Evolutionary conservation across 805 yeast species (phyloP).

Genomic region (Teunomyces tritomae): DNA sequence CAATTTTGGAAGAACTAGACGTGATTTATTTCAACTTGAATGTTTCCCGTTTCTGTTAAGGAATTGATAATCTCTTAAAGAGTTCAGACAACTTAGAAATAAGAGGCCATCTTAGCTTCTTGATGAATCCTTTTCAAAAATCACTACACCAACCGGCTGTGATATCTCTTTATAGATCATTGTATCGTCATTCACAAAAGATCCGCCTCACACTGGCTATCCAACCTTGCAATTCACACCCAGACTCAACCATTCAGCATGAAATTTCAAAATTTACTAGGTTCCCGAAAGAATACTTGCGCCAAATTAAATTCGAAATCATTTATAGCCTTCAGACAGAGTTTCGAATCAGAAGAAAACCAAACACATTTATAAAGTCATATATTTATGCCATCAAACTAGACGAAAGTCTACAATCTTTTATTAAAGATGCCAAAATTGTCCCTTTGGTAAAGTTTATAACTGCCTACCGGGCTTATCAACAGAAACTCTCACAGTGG

Average conservation of each 20-base stretch:
- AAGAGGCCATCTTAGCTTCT: not conserved
- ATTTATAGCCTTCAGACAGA: constrained; percentile 4
- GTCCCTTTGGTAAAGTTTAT: not conserved
- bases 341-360: not conserved
- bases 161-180: not conserved
- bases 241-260: not conserved
- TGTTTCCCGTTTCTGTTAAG: too few relatives aligned
- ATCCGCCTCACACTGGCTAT: not conserved
- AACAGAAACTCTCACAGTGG: constrained; percentile 16
- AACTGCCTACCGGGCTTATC: constrained; percentile 2
- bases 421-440: not conserved
- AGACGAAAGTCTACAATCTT: constrained; percentile 1
- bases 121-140: not conserved
- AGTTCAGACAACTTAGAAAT: too few relatives aligned
- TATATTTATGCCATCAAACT: not conserved
- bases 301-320: constrained; percentile 2
- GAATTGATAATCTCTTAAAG: too few relatives aligned
- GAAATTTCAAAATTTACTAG: constrained; percentile 1
- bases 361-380: not conserved
- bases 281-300: constrained; percentile 2
- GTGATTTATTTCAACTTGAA: too few relatives aligned
- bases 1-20: too few relatives aligned
- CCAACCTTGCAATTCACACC: not conserved
- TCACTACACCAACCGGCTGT: constrained; percentile 2
- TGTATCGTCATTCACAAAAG: not conserved